Evolutionary conservation across 805 yeast genomes (phyloP), one percentile per base, ranked within the genome.

Genomic region (Ogataea siamensis): DNA sequence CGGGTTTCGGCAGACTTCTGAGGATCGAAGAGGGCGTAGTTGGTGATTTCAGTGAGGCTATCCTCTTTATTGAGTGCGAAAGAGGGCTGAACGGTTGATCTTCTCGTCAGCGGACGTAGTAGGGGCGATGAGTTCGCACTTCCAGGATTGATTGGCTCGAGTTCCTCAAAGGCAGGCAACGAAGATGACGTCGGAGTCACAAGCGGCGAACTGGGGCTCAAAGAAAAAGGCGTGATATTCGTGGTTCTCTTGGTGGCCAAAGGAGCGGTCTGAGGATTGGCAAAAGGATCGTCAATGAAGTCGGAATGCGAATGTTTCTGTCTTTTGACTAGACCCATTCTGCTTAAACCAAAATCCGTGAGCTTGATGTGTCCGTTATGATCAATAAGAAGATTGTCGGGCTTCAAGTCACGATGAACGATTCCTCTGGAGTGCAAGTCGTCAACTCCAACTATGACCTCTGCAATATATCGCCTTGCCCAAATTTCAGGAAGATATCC

Each of bases 341-440:
- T 71, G 7, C 95, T 85, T 29, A 93, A 71, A 1, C 99, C 99
- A 67, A 93, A 93, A 63, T 93, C 99, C 1, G 97, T 89, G 44
- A 94, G 65, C 61, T 93, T 93, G 45, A 93, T 60, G 63, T 93
- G 99, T 0, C 99, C 99, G 23, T 68, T 67, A 37, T 76, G 68
- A 57, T 89, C 98, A 47, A 93, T 88, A 47, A 93, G 68, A 23
- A 93, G 61, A 52, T 93, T 93, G 56, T 93, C 99, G 0, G 99
- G 99, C 58, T 93, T 93, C 55, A 93, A 68, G 61, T 93, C 99
- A 53, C 96, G 80, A 62, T 93, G 99, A 38, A 93, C 84, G 34
- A 94, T 87, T 0, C 96, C 96, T 50, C 84, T 75, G 35, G 74
- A 67, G 63, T 93, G 99, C 54, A 93, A 71, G 55, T 89, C 95